These are phyloP conservation scores for Populus hybrid DNA, from an alignment of 441 rosid species.

Conservation along the genomic window DNA sequence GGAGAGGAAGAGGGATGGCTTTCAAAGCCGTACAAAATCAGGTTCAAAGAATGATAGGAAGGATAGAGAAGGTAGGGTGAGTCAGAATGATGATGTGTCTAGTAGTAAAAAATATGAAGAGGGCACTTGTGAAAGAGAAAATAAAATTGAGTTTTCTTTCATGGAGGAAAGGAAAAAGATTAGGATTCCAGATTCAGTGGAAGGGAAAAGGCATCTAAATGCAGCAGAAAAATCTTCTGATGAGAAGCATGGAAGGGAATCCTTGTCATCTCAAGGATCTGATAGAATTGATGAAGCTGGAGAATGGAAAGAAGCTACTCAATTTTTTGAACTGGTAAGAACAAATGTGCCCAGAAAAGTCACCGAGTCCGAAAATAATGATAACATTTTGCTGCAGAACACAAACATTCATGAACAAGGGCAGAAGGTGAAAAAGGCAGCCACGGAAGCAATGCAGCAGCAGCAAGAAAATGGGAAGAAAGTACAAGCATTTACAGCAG, in stretches of 20 bases:
- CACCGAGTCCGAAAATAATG: constrained; percentile 39
- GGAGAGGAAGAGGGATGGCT: constrained; percentile 60
- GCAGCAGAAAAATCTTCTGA: constrained; percentile 28
- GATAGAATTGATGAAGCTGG: constrained; percentile 45
- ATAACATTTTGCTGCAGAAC: constrained; percentile 26
- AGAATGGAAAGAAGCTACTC: constrained; percentile 74
- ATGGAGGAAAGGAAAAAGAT: constrained; percentile 29
- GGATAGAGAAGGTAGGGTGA: constrained; percentile 35
- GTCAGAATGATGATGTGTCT: constrained; percentile 17
- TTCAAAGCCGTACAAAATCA: constrained; percentile 26
- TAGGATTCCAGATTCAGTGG: constrained; percentile 27
- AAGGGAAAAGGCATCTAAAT: constrained; percentile 22
- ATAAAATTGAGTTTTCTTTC: constrained; percentile 8
- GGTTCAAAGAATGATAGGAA: constrained; percentile 34
- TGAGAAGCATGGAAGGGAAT: constrained; percentile 42
- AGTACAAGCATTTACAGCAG: constrained; percentile 27
- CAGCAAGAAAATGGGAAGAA: constrained; percentile 26
- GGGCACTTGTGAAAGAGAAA: constrained; percentile 19
- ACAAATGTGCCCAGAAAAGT: constrained; percentile 46
- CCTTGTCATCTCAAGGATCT: constrained; percentile 41
- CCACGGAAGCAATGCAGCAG: constrained; percentile 32
- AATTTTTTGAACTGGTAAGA: constrained; percentile 64
- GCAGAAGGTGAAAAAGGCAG: constrained; percentile 38
- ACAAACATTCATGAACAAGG: constrained; percentile 28
- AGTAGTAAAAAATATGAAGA: constrained; percentile 19